A percentile compares a stretch with the other conserved stretches of the same genome.
phyloP scores from a whole-genome alignment of 352 stramenopile species.

The Bremia lactucae region DNA sequence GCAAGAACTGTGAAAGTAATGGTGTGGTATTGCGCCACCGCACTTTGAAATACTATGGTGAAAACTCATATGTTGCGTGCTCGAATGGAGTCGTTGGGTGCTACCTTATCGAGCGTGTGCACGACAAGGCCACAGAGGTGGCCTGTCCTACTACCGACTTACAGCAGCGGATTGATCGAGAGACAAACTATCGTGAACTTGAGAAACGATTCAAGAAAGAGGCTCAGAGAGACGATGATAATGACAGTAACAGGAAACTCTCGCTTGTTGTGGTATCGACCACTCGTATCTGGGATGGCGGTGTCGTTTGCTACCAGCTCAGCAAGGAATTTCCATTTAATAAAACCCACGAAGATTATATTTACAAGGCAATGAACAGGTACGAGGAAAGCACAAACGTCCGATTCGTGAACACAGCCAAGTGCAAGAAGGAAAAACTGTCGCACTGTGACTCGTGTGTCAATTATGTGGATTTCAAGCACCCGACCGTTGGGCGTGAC shows the following conservation, averaged over 20 bases:
- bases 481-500: constrained; percentile 53
- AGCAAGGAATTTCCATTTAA: constrained; percentile 61
- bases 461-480: constrained; percentile 72
- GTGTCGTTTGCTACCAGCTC: constrained; percentile 66
- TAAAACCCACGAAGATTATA: constrained; percentile 37
- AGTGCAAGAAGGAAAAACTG: constrained; percentile 36
- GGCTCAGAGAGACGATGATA: constrained; percentile 17
- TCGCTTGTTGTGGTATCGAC: constrained; percentile 56
- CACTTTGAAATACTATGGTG: constrained; percentile 58
- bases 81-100: constrained; percentile 45
- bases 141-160: constrained; percentile 37
- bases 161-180: constrained; percentile 27
- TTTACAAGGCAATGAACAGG: constrained; percentile 55
- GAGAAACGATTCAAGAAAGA: constrained; percentile 5
- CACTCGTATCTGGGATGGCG: constrained; percentile 47
- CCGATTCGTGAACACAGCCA: constrained; percentile 45
- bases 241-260: constrained; percentile 37
- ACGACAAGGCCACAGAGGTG: constrained; percentile 50
- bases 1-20: constrained; percentile 44
- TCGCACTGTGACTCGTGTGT: constrained; percentile 53
- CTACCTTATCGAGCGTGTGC: constrained; percentile 51
- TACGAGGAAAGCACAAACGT: constrained; percentile 62
- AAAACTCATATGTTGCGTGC: constrained; percentile 67
- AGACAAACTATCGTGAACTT: constrained; percentile 18
- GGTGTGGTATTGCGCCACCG: constrained; percentile 44